Evolutionary conservation across 179 eudicot genomes (phyloP).

Genomic region (Vitellaria paradoxa): DNA sequence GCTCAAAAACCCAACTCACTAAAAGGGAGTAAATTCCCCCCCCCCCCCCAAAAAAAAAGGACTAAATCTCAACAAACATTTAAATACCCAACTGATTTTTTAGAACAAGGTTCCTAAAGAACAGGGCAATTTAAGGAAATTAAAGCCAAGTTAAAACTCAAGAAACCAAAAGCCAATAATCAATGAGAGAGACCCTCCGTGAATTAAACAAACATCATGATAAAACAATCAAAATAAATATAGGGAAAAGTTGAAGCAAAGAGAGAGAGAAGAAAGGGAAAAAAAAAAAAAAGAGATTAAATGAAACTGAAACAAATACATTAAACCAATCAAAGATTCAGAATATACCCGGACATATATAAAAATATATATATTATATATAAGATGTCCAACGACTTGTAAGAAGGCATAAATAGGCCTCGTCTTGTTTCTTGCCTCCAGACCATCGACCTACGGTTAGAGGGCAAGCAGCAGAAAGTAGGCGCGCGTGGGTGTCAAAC

Average conservation of each 20-base stretch:
- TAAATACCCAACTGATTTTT: too few species aligned
- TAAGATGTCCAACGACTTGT: neutral
- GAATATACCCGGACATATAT: neutral
- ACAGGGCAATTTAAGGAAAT: too few species aligned
- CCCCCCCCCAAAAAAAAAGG: too few species aligned
- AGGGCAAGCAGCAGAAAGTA: neutral
- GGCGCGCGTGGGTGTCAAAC: neutral
- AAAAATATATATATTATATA: neutral
- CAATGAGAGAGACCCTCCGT: neutral
- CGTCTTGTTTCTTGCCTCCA: neutral
- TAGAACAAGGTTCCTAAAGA: too few species aligned
- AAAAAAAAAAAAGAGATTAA: too few species aligned
- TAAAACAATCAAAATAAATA: neutral
- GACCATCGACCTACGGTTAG: neutral
- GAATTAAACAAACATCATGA: neutral
- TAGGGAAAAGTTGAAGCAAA: neutral
- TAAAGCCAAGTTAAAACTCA: too few species aligned
- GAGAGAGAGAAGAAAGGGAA: neutral
- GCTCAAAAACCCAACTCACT: neutral
- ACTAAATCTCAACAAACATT: too few species aligned
- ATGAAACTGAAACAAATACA: neutral
- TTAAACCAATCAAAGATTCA: neutral
- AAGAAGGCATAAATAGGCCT: neutral
- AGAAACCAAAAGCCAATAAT: too few species aligned
- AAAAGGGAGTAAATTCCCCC: too few species aligned